A percentile compares a stretch with the other conserved stretches of the same genome.
Evolutionary conservation across 768 basidiomycete species (phyloP).

Genomic region (Russula brevipes): DNA sequence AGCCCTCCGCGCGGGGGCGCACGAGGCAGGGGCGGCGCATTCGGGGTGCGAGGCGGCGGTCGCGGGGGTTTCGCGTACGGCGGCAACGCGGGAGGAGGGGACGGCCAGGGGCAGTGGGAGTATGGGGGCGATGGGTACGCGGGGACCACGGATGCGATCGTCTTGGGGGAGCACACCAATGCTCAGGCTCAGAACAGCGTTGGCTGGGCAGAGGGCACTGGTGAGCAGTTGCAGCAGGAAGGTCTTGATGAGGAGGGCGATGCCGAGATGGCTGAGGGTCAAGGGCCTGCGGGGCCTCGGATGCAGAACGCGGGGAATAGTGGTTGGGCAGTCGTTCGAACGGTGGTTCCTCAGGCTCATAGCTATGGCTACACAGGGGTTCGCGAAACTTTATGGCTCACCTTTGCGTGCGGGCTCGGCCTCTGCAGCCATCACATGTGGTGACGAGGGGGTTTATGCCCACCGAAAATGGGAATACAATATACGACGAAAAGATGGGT

Average conservation of each 20-base stretch:
- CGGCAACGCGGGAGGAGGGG: conserved; percentile 51
- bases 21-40: conserved; percentile 36
- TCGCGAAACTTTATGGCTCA: conserved; percentile 3
- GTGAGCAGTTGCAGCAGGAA: conserved; percentile 5
- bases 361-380: conserved; percentile 18
- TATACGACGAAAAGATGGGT: too few relatives aligned
- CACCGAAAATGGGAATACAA: not conserved
- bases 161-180: conserved; percentile 47
- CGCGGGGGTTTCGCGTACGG: conserved; percentile 36
- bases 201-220: conserved; percentile 21
- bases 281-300: conserved; percentile 28
- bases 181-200: conserved; percentile 9
- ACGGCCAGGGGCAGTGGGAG: conserved; percentile 30
- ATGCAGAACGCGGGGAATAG: conserved; percentile 73
- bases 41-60: conserved; percentile 30
- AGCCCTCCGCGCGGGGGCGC: conserved; percentile 30
- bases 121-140: conserved; percentile 34
- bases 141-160: conserved; percentile 51
- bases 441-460: not conserved
- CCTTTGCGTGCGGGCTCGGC: not conserved
- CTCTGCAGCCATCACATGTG: not conserved
- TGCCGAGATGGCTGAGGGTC: not conserved
- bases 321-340: conserved; percentile 64
- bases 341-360: conserved; percentile 26
- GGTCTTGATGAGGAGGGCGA: conserved; percentile 10